Percentiles rank a stretch among this genome's conserved stretches.
phyloP scores from a whole-genome alignment of 1,139 yeast genomes.

The Torulaspora globosa region DNA sequence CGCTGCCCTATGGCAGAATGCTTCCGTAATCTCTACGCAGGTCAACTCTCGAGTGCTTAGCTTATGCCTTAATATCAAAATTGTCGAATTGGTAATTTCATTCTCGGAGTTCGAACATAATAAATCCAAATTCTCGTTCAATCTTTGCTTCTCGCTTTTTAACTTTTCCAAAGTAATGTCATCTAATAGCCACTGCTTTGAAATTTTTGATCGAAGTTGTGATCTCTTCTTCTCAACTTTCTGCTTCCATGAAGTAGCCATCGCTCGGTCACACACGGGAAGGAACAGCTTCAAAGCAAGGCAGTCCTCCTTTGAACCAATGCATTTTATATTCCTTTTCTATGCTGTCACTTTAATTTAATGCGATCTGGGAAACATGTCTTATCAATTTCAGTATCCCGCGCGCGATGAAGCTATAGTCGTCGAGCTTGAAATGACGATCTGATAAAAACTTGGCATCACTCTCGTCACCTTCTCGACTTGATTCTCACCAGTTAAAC shows the following conservation, averaged over 20 bases:
- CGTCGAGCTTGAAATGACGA: too few relatives aligned
- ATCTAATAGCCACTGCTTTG: constrained; percentile 14
- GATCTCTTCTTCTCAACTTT: constrained; percentile 10
- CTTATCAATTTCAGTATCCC: constrained; percentile 1
- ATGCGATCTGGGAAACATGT: neutral
- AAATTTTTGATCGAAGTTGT: constrained; percentile 14
- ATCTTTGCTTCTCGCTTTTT: constrained; percentile 7
- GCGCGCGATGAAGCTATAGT: neutral
- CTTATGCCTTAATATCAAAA: constrained; percentile 32
- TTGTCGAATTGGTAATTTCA: constrained; percentile 40
- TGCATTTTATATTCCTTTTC: neutral
- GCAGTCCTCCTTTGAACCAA: too few relatives aligned
- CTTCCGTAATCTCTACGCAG: constrained; percentile 45
- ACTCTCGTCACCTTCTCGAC: too few relatives aligned
- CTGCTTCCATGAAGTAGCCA: constrained; percentile 12
- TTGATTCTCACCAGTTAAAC: too few relatives aligned
- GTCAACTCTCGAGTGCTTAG: constrained; percentile 35
- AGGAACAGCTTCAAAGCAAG: neutral
- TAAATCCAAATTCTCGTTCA: constrained; percentile 13
- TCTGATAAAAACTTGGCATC: too few relatives aligned
- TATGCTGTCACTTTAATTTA: neutral
- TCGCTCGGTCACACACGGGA: neutral
- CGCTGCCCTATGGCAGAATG: constrained; percentile 56
- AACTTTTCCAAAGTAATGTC: constrained; percentile 7
- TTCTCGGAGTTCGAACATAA: constrained; percentile 36